phyloP scores from a whole-genome alignment of 2,329 filamentous ascomycete genomes.

The Dichotomopilus funicola region DNA sequence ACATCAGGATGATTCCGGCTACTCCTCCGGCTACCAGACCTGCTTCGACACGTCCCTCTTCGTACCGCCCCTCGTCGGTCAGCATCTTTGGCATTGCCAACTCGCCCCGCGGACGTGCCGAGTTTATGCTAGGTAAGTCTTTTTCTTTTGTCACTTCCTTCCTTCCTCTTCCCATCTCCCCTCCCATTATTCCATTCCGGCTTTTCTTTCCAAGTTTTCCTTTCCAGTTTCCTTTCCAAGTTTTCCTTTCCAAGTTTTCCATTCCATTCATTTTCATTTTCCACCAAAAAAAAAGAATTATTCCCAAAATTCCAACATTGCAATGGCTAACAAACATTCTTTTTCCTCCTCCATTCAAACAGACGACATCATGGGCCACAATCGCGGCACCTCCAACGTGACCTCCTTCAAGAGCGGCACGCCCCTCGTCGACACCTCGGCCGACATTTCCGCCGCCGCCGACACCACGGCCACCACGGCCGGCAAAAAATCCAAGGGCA shows the following conservation, averaged over 20 bases:
- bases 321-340: no score
- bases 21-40: slow-evolving; percentile 8
- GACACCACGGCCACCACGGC: no score
- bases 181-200: no score
- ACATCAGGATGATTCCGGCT: slow-evolving; percentile 13
- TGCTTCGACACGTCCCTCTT: background rate
- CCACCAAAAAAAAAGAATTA: no score
- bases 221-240: no score
- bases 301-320: no score
- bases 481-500: no score
- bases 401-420: slow-evolving; percentile 2
- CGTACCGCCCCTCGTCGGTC: slow-evolving; percentile 7
- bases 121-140: slow-evolving; percentile 5
- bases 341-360: background rate
- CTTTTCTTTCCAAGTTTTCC: no score
- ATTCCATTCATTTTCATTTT: no score
- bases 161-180: no score
- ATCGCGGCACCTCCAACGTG: slow-evolving; percentile 1
- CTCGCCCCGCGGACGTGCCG: background rate
- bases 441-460: background rate
- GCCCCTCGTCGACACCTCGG: background rate
- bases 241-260: no score
- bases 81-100: slow-evolving; percentile 1
- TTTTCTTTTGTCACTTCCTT: no score
- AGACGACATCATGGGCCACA: background rate